Evolutionary conservation across 2,329 filamentous ascomycete species (phyloP).

Genomic region (Calycina marina): DNA sequence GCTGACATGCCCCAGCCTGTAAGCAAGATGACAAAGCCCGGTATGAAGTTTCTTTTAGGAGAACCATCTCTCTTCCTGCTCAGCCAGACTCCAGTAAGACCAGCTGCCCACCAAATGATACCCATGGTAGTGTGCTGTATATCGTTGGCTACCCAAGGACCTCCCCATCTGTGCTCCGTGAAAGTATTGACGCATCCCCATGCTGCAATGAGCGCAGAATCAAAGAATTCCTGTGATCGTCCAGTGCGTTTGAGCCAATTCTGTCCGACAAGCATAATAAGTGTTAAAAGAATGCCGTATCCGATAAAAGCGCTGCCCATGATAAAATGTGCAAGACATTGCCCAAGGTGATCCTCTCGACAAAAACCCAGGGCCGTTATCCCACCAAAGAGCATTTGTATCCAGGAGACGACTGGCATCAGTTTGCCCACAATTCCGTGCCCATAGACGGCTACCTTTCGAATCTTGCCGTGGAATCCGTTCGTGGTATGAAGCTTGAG

Average conservation of each 20-base stretch:
- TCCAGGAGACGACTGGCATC: slow-evolving; percentile 77
- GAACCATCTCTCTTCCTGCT: slow-evolving; percentile 69
- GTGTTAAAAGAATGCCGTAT: slow-evolving; percentile 77
- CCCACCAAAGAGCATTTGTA: slow-evolving; percentile 90
- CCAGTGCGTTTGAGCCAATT: slow-evolving; percentile 70
- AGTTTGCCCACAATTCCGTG: slow-evolving; percentile 77
- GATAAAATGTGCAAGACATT: slow-evolving; percentile 94
- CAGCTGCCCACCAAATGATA: slow-evolving; percentile 96
- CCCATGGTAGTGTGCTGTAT: slow-evolving; percentile 99
- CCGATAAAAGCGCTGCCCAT: slow-evolving; percentile 96
- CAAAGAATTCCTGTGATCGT: slow-evolving; percentile 92
- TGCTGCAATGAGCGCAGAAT: slow-evolving; percentile 75
- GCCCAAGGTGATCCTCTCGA: slow-evolving; percentile 76
- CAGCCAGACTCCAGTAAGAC: slow-evolving; percentile 82
- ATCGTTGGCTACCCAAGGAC: slow-evolving; percentile 80
- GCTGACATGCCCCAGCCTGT: slow-evolving; percentile 94
- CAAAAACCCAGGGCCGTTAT: slow-evolving; percentile 90
- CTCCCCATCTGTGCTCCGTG: slow-evolving; percentile 91
- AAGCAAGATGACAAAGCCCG: slow-evolving; percentile 76
- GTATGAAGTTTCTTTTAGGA: slow-evolving; percentile 85
- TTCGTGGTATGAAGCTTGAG: slow-evolving; percentile 79
- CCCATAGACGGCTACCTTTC: slow-evolving; percentile 52
- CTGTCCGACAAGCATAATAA: slow-evolving; percentile 79
- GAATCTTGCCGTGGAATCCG: slow-evolving; percentile 66
- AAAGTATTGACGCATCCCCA: slow-evolving; percentile 99